Base-by-base conservation (phyloP, 441 rosid species). In the Dalechampia spathulata region DNA sequence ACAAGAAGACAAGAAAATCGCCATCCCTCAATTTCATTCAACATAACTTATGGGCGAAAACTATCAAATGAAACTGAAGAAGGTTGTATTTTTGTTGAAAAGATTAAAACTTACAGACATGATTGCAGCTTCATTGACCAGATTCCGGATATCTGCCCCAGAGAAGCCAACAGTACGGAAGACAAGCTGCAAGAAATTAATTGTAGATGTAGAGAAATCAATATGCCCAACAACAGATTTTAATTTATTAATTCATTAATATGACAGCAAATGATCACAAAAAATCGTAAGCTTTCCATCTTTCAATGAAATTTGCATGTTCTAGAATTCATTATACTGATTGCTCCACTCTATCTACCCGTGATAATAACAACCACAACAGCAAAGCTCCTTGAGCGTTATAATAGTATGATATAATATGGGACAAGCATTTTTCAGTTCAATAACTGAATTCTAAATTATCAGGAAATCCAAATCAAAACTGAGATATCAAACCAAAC, bases 71-170 rank as follows among this genome's bases (percentile, higher is more conserved):
- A 36, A 21, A 34, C 3, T 22, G 1, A 30, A 38, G 16, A 45
- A 20, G 44, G 25, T 16, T 40, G 25, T 11, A 34, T 2, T 22
- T 49, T 26, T 7, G 9, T 15, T 1, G 9, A 53, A 23, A 28
- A 44, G 37, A 68, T 53, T 59, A 11, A 34, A 4, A 81, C 97
- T 72, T 83, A 93, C 99, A 52, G 99, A 79, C 99, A 89, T 93
- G 52, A 93, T 89, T 59, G 95, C 99, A 49, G 99, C 90, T 79
- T 93, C 97, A 65, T 93, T 89, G 49, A 93, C 96, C 66, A 87
- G 97, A 79, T 89, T 93, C 22, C 92, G 78, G 49, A 93, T 89
- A 75, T 93, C 99, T 58, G 99, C 99, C 19, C 99, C 99, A 7
- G 97, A 89, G 77, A 85, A 93, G 46, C 97, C 99, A 75, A 85